Percentiles rank a stretch among this genome's conserved stretches.
Conservation (phyloP, 306 rosid genomes). For the Cucumis melo region DNA sequence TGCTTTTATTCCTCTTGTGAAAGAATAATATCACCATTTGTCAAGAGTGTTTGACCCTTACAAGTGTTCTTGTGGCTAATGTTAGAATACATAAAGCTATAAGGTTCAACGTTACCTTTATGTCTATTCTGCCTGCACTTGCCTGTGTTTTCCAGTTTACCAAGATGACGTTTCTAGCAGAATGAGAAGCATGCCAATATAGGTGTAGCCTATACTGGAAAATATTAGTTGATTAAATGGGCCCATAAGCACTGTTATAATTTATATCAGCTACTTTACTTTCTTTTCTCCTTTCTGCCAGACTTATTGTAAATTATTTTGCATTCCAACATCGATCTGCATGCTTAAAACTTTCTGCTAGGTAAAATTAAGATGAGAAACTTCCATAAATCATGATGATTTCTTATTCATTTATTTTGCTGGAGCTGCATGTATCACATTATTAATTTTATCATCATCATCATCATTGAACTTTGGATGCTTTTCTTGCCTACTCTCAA, state of each 20-base stretch:
- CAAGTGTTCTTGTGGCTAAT: neutral
- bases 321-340: neutral
- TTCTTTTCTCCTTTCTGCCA: neutral
- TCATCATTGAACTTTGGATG: neutral
- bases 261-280: neutral
- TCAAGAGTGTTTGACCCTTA: neutral
- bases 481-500: conserved; percentile 13
- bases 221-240: neutral
- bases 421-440: neutral
- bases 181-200: neutral
- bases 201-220: neutral
- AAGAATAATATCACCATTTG: neutral
- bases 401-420: neutral
- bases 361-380: neutral
- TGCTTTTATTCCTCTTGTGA: neutral
- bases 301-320: neutral
- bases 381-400: neutral
- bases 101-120: neutral
- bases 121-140: neutral
- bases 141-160: no score
- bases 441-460: neutral
- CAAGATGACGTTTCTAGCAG: neutral
- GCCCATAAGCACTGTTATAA: neutral
- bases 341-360: neutral
- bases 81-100: neutral